Conservation (phyloP, 1,284 basidiomycete genomes). For the Cronartium quercuum region DNA sequence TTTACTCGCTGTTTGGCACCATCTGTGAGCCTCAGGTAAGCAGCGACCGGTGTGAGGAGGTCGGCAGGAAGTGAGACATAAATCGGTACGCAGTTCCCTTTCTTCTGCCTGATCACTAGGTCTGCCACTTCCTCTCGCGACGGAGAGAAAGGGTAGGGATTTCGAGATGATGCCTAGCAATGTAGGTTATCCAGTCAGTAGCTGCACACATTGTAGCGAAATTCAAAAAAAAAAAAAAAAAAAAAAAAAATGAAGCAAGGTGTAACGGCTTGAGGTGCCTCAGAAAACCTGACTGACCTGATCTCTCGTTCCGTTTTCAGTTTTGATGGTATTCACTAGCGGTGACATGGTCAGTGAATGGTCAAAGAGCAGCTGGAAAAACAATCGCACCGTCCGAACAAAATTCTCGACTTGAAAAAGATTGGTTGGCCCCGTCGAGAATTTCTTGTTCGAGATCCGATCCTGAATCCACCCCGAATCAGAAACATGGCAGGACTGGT, state of each 20-base stretch:
- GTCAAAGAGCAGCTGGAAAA: too few relatives aligned
- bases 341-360: background rate
- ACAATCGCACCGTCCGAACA: too few relatives aligned
- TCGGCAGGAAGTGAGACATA: constrained; percentile 91
- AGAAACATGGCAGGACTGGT: too few relatives aligned
- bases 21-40: constrained; percentile 86
- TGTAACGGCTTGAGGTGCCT: background rate
- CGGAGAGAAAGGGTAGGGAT: constrained; percentile 16
- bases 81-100: constrained; percentile 84
- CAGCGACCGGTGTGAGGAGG: constrained; percentile 91
- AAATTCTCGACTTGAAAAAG: too few relatives aligned
- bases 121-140: constrained; percentile 14
- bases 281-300: background rate
- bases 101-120: constrained; percentile 57
- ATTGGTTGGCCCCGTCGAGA: too few relatives aligned
- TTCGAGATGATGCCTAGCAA: background rate
- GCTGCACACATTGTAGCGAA: background rate
- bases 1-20: constrained; percentile 56
- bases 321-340: background rate
- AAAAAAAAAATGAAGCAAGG: background rate
- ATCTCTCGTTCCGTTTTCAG: background rate
- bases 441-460: too few relatives aligned
- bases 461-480: too few relatives aligned
- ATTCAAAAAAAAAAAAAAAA: background rate
- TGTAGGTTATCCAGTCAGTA: background rate